phyloP scores from a whole-genome alignment of 2,329 filamentous ascomycete species.

The Botrytis byssoidea region DNA sequence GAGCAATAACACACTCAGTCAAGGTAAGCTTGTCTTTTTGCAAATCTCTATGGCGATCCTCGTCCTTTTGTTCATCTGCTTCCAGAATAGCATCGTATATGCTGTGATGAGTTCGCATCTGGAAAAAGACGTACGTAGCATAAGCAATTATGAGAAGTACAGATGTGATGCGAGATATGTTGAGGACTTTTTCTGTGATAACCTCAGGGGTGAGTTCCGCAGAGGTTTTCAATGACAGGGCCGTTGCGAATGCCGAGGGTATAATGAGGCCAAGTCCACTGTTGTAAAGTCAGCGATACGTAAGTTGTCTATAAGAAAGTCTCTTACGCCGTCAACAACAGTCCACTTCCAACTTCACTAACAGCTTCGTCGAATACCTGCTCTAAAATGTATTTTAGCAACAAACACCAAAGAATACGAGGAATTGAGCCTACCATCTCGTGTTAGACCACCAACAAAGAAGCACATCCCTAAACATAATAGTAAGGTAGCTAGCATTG shows the following conservation, averaged over 20 bases:
- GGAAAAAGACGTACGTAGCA: constrained; percentile 66
- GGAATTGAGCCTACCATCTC: constrained; percentile 43
- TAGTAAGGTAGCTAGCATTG: constrained; percentile 77
- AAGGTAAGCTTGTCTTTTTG: constrained; percentile 70
- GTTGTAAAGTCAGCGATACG: constrained; percentile 21
- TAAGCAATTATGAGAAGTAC: constrained; percentile 72
- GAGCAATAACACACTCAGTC: constrained; percentile 66
- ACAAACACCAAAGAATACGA: neutral
- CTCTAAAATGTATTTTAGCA: constrained; percentile 40
- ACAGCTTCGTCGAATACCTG: constrained; percentile 72
- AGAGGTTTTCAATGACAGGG: constrained; percentile 31
- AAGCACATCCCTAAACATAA: constrained; percentile 80
- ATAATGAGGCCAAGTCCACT: constrained; percentile 50
- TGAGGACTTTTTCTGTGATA: constrained; percentile 54
- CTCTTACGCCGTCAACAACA: constrained; percentile 74
- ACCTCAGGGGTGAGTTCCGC: constrained; percentile 37
- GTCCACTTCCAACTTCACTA: constrained; percentile 73
- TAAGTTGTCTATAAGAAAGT: constrained; percentile 2
- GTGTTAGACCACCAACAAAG: constrained; percentile 68
- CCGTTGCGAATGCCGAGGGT: constrained; percentile 49
- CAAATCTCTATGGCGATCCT: constrained; percentile 60
- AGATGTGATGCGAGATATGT: constrained; percentile 69
- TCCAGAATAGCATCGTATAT: constrained; percentile 74
- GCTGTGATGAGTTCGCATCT: constrained; percentile 71
- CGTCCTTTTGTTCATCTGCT: constrained; percentile 65